Conservation (phyloP, 495 filamentous ascomycete species). For the Aspergillus incahuasiensis region DNA sequence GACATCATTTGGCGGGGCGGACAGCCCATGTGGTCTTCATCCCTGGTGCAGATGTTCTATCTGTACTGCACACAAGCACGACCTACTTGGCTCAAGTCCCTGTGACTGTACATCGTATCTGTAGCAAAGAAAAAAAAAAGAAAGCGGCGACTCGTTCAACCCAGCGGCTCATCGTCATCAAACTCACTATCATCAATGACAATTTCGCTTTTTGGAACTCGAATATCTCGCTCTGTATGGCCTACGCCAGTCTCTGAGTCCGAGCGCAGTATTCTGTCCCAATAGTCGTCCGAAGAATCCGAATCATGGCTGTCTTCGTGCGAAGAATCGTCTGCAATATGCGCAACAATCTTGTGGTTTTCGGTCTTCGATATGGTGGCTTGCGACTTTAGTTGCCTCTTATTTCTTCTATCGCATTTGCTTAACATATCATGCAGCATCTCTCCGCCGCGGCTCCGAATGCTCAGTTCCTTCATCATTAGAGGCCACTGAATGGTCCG, state of each 20-base stretch:
- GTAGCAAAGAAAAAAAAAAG: neutral
- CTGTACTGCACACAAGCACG: neutral
- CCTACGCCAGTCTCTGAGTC: conserved; percentile 33
- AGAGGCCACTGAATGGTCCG: conserved; percentile 62
- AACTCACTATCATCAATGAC: conserved; percentile 63
- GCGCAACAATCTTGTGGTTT: neutral
- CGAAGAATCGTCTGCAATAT: conserved; percentile 24
- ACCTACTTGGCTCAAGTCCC: neutral
- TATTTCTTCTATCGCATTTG: conserved; percentile 32
- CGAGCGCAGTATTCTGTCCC: conserved; percentile 29
- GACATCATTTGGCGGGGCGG: no score
- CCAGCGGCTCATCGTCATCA: conserved; percentile 46
- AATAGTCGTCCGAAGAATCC: conserved; percentile 30
- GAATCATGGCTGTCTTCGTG: conserved; percentile 34
- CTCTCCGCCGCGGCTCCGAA: conserved; percentile 62
- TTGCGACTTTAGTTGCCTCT: neutral
- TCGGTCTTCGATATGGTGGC: neutral
- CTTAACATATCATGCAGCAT: conserved; percentile 62
- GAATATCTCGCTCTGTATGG: conserved; percentile 11
- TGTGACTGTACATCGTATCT: neutral
- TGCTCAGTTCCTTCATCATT: conserved; percentile 74
- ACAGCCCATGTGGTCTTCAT: no score
- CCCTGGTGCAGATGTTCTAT: neutral
- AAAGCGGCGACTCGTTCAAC: conserved; percentile 28
- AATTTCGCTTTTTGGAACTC: conserved; percentile 27